These are phyloP conservation scores for Gilbertella persicaria DNA, from an alignment of 371 early-diverging fungal species.

Conservation along the genomic window DNA sequence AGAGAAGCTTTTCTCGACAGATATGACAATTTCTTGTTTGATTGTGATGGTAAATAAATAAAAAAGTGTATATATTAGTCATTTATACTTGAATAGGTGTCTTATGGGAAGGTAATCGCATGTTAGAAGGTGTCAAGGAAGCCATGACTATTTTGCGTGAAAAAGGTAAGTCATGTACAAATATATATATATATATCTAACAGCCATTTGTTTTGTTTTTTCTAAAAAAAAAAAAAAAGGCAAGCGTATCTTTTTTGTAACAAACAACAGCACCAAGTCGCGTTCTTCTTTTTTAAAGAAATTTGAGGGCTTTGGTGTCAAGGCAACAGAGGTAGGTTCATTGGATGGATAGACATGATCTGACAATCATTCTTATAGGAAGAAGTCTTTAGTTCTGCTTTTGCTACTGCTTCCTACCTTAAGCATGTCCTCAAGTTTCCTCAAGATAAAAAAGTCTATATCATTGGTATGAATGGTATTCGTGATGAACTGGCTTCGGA, in stretches of 20 bases:
- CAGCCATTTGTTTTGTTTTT: not conserved
- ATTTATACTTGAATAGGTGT: constrained; percentile 86
- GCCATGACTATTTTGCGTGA: constrained; percentile 71
- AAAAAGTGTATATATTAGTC: not conserved
- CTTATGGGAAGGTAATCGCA: constrained; percentile 81
- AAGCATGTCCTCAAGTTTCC: constrained; percentile 79
- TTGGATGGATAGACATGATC: not conserved
- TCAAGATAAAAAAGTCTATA: constrained; percentile 83
- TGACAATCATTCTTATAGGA: constrained; percentile 46
- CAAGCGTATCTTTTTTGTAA: constrained; percentile 89
- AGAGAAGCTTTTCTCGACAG: constrained; percentile 51
- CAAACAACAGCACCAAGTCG: constrained; percentile 95
- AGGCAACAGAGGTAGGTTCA: constrained; percentile 61
- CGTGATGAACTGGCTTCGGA: constrained; percentile 78
- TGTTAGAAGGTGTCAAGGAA: constrained; percentile 70
- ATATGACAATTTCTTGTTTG: constrained; percentile 92
- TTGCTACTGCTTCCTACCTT: constrained; percentile 93
- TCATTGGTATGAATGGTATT: constrained; percentile 91
- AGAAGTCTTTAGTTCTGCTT: constrained; percentile 94
- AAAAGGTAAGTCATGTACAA: constrained; percentile 52
- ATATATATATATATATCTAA: not conserved
- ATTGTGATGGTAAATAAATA: constrained; percentile 85
- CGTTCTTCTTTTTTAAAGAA: constrained; percentile 79
- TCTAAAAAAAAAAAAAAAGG: constrained; percentile 40
- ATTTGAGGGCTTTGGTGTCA: constrained; percentile 76